Conservation (phyloP, 768 basidiomycete genomes). For the Lyophyllum semitale region DNA sequence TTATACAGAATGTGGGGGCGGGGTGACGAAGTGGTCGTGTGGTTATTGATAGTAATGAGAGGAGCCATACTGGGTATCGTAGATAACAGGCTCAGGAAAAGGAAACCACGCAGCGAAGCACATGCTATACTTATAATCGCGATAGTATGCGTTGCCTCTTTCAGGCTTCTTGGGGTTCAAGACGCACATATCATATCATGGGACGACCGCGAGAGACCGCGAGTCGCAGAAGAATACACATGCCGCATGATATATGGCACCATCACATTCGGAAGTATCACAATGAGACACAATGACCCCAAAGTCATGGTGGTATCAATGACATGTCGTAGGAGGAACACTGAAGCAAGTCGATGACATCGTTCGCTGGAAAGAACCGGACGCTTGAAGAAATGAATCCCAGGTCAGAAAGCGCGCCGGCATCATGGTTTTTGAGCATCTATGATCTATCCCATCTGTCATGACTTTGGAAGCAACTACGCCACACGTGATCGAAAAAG, state of each 20-base stretch:
- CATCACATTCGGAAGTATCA: too few relatives aligned
- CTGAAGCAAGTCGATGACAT: neutral
- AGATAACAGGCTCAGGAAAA: neutral
- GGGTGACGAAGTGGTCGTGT: slow-evolving; percentile 49
- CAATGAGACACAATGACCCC: neutral
- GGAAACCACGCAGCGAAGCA: neutral
- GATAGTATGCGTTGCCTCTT: neutral
- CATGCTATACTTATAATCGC: neutral
- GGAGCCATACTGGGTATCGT: slow-evolving; percentile 20
- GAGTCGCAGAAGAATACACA: too few relatives aligned
- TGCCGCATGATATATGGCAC: too few relatives aligned
- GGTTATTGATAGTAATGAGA: slow-evolving; percentile 35
- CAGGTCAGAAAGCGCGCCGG: neutral
- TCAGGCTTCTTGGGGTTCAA: slow-evolving; percentile 1
- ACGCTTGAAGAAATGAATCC: neutral
- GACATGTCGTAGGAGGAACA: neutral
- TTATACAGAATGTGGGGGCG: slow-evolving; percentile 50
- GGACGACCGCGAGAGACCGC: too few relatives aligned
- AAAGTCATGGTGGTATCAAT: neutral
- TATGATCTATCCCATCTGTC: neutral
- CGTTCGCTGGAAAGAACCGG: neutral
- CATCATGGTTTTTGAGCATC: neutral
- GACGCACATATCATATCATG: neutral
- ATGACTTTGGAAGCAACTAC: neutral
- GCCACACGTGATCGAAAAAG: slow-evolving; percentile 5